Base-by-base conservation (phyloP, 2,329 filamentous ascomycete genomes). In the Aureobasidium sp. region DNA sequence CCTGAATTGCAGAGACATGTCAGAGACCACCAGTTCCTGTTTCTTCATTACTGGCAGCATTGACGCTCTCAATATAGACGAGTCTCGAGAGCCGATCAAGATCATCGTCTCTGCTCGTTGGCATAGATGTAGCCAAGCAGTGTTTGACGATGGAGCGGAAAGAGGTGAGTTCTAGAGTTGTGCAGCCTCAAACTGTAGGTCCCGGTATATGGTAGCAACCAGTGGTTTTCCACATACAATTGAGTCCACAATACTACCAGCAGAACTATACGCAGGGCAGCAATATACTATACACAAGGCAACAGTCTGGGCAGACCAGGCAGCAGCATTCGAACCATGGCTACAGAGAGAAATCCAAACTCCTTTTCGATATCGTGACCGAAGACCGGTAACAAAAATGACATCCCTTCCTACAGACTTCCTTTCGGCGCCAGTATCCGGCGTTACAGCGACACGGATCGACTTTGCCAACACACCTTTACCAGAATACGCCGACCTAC, bases 391-490 rank as follows among this genome's bases (percentile, higher is more conserved):
- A 24, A 15, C n/a, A 24, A 39, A 17, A 19, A 50, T 24, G 49
- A 1, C 19, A 17, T 37, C 12, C 11, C 19, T 52, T n/a, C 33
- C n/a, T 37, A 11, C 7, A 39, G 49, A 39, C n/a, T 35, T 52
- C 5, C 49, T 52, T 14, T 37, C 19, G 5, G 12, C 31, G 12
- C 33, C 49, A 22, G 14, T 15, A 1, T 2, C 22, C 22, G 14
- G 9, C 17, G 76, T 85, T 42, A 78, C 68, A 12, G 74, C 79
- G 45, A 70, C 71, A 2, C 72, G 72, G 17, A 79, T 89, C 67
- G 76, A 88, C 71, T 88, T 86, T 68, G 66, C 70, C 9, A 68
- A 74, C 49, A 79, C 78, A 19, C 65, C 68, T 0, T 70, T 89
- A 2, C 79, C 79, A 1, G 76, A 82, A 65, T 85, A 85, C 73